phyloP scores from a whole-genome alignment of 495 filamentous ascomycete species.

The Xylaria venustula region DNA sequence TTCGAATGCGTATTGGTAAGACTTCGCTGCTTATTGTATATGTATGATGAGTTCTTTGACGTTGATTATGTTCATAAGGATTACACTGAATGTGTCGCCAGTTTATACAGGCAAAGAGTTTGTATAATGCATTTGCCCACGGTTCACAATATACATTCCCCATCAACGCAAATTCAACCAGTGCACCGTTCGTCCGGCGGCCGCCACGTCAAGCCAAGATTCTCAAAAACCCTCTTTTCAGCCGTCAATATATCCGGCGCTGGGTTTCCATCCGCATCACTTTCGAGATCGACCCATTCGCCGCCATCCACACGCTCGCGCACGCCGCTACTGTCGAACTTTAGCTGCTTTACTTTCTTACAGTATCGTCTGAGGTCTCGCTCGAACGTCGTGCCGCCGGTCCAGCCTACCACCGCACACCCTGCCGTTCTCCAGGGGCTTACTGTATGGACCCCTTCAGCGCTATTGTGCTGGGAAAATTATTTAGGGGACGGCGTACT shows the following conservation, averaged over 20 bases:
- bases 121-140: background rate
- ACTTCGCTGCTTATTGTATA: too few species aligned
- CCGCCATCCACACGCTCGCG: conserved; percentile 62
- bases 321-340: conserved; percentile 90
- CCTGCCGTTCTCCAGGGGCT: conserved; percentile 84
- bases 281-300: conserved; percentile 59
- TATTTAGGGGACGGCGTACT: background rate
- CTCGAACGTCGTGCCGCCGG: conserved; percentile 84
- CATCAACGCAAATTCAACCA: conserved; percentile 40
- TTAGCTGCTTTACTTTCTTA: conserved; percentile 69
- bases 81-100: too few species aligned
- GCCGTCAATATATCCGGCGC: conserved; percentile 62
- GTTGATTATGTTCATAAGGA: too few species aligned
- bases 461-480: too few species aligned
- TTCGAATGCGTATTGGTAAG: too few species aligned
- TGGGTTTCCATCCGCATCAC: conserved; percentile 37
- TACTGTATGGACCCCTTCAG: conserved; percentile 36
- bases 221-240: conserved; percentile 79
- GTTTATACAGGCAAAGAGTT: too few species aligned
- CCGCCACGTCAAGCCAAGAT: conserved; percentile 71
- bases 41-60: too few species aligned
- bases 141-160: background rate
- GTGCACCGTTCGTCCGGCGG: conserved; percentile 76
- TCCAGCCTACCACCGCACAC: conserved; percentile 87
- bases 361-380: conserved; percentile 79